Base-by-base conservation (phyloP, 768 basidiomycete genomes). In the Panaeolus papilionaceus region DNA sequence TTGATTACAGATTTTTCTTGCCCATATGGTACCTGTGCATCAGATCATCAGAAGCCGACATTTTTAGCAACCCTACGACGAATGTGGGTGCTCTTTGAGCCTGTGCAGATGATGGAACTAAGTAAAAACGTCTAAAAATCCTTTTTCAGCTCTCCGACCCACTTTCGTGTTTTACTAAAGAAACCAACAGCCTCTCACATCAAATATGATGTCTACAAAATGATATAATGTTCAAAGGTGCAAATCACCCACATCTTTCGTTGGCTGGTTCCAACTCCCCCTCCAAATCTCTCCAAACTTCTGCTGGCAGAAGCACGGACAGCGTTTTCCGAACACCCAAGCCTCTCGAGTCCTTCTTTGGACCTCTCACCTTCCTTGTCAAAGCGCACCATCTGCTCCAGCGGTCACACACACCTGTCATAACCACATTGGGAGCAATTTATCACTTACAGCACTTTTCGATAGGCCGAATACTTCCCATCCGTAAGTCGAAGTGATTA, bases 251-350 rank as follows among this genome's bases (percentile, higher is more conserved):
- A 58, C 11, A 28, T 14, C 14, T 5, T n/a, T 51, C 26, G 26
- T 58, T 58, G 54, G 54, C 54, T 58, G 54, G 54, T 37, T 37
- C 54, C 26, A 58, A 58, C 54, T 23, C 54, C 28, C 49, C 54
- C 54, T 33, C 33, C 10, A 10, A 14, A 1, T 23, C 7, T 58
- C 9, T 7, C 3, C 33, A 4, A 33, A 37, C 54, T 37, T 58
- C 54, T 58, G 54, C 54, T 23, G 54, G 54, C 54, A 58, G 54
- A 58, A 58, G 54, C 16, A 58, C 28, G 26, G 26, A 18, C 49
- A 6, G 42, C 33, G 33, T 3, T 33, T 44, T 18, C 28, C 6
- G 9, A 58, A 7, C 54, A 28, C 14, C 49, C 54, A 58, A 58
- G 54, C 33, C 33, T 4, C 12, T 16, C 16, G 28, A 33, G 26